A percentile compares a stretch with the other conserved stretches of the same genome.
Evolutionary conservation across 192 early-diverging fungal genomes (phyloP).

Genomic region (Mortierella hygrophila): DNA sequence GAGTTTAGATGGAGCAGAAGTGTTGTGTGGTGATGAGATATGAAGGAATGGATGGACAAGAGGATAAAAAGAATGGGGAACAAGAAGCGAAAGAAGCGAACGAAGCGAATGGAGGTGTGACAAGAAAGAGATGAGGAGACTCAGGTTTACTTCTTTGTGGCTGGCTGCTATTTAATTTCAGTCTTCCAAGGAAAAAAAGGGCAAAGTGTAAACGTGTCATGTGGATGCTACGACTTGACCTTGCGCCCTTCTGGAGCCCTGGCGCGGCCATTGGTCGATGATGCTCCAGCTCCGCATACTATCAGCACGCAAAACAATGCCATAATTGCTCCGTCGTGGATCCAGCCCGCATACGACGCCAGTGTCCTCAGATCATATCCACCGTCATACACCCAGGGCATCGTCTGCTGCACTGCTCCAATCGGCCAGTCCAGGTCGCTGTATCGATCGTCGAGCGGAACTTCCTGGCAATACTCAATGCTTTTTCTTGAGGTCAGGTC

Average conservation of each 20-base stretch:
- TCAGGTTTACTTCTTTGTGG: not conserved
- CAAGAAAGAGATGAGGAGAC: not conserved
- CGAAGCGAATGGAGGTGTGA: not conserved
- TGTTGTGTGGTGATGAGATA: not conserved
- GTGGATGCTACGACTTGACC: not conserved
- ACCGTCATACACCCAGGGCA: not conserved
- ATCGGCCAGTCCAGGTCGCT: slow-evolving; percentile 27
- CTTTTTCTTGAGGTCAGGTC: not conserved
- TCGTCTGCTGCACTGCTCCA: not conserved
- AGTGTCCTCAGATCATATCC: not conserved
- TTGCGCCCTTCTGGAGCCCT: not conserved
- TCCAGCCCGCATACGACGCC: slow-evolving; percentile 20
- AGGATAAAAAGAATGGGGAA: not conserved
- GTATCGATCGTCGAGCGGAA: not conserved
- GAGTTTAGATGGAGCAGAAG: not conserved
- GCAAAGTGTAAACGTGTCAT: no score
- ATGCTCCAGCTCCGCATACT: slow-evolving; percentile 16
- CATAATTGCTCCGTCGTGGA: slow-evolving; percentile 19
- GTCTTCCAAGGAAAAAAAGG: no score
- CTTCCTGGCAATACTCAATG: not conserved
- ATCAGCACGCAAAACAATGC: slow-evolving; percentile 17
- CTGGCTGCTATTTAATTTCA: not conserved
- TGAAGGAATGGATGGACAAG: not conserved
- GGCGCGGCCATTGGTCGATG: not conserved
- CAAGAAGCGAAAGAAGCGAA: no score